Evolutionary conservation across 176 grass and related monocot genomes (phyloP).

Genomic region (Paspalum vaginatum): DNA sequence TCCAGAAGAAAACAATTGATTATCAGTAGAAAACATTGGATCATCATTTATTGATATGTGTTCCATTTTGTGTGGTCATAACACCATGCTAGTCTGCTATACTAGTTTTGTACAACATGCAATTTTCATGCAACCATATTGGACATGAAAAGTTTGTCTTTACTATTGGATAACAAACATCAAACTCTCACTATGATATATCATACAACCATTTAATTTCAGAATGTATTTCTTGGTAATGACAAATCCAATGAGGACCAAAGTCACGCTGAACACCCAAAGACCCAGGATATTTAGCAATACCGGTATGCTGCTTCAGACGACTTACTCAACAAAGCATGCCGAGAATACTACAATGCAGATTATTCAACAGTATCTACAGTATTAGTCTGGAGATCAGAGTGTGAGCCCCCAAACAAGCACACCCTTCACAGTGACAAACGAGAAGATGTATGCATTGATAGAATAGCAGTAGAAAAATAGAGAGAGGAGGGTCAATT

Average conservation of each 20-base stretch:
- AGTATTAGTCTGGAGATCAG: background rate
- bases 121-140: background rate
- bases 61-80: conserved; percentile 9
- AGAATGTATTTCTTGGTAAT: background rate
- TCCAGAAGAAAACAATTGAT: background rate
- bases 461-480: conserved; percentile 2
- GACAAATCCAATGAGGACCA: conserved; percentile 21
- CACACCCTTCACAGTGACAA: background rate
- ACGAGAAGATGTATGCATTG: background rate
- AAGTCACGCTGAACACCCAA: conserved; percentile 9
- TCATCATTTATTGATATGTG: background rate
- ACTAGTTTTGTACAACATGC: conserved; percentile 3
- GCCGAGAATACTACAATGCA: background rate
- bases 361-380: background rate
- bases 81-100: background rate
- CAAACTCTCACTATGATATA: background rate
- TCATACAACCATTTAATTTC: conserved; percentile 8
- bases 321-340: background rate
- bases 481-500: background rate
- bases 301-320: background rate
- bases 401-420: background rate
- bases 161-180: conserved; percentile 2
- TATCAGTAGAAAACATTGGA: background rate
- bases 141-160: background rate
- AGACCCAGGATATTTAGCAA: conserved; percentile 8